A percentile compares a stretch with the other conserved stretches of the same genome.
Evolutionary conservation across 148 eudicot genomes (phyloP).

Genomic region (Spergularia marina): DNA sequence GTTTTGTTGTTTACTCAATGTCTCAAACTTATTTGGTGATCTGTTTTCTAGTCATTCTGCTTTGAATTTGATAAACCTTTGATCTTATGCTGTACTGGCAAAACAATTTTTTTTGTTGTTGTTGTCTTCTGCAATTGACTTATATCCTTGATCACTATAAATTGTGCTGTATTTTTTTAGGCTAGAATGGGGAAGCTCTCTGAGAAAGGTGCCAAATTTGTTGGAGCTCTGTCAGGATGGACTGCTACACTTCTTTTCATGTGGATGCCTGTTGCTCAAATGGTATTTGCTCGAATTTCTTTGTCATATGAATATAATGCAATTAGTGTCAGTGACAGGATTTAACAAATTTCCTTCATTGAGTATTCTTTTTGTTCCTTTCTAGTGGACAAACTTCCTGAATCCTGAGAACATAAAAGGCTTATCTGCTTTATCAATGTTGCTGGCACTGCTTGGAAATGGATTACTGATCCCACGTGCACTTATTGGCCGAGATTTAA

Average conservation of each 20-base stretch:
- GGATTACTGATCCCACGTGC: slow-evolving; percentile 98
- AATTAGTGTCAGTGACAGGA: neutral
- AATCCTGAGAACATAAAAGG: slow-evolving; percentile 94
- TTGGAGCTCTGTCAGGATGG: slow-evolving; percentile 86
- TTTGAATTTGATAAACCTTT: neutral
- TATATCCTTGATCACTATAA: slow-evolving; percentile 3
- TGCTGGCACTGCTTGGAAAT: slow-evolving; percentile 93
- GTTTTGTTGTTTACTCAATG: too few relatives aligned
- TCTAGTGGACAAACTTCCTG: slow-evolving; percentile 88
- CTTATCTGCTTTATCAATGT: slow-evolving; percentile 83
- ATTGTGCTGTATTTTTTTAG: slow-evolving; percentile 37
- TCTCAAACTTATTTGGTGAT: neutral
- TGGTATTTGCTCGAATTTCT: slow-evolving; percentile 39
- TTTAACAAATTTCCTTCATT: slow-evolving; percentile 11
- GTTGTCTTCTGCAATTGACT: neutral
- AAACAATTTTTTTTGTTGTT: too few relatives aligned
- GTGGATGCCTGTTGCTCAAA: slow-evolving; percentile 99
- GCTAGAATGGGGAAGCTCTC: slow-evolving; percentile 83
- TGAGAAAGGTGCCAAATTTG: slow-evolving; percentile 55
- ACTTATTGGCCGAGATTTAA: slow-evolving; percentile 77
- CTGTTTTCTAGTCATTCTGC: neutral
- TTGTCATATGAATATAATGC: neutral
- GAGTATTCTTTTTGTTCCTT: slow-evolving; percentile 13
- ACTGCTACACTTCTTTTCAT: slow-evolving; percentile 98
- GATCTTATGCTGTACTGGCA: too few relatives aligned